Evolutionary conservation across 192 early-diverging fungal species (phyloP).

Genomic region (Backusella morwellensis): DNA sequence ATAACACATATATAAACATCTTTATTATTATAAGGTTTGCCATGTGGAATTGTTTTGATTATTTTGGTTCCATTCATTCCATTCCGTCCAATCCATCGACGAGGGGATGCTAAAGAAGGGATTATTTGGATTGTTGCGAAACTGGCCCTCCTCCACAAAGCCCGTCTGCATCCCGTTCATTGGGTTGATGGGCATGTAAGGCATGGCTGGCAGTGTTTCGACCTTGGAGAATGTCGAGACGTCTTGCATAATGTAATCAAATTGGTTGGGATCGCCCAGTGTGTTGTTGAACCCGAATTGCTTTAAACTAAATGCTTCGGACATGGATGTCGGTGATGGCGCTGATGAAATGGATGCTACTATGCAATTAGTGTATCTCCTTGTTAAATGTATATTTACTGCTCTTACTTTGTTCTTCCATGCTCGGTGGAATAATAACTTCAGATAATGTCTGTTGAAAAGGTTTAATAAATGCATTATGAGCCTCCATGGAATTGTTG

Average conservation of each 20-base stretch:
- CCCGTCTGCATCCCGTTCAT: neutral
- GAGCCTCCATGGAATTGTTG: neutral
- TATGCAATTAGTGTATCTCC: neutral
- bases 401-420: neutral
- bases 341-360: neutral
- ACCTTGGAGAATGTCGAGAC: constrained; percentile 11
- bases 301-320: constrained; percentile 31
- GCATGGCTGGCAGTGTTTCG: neutral
- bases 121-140: constrained; percentile 33
- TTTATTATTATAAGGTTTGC: neutral
- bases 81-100: constrained; percentile 35
- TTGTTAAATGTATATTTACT: neutral
- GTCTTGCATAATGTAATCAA: constrained; percentile 9
- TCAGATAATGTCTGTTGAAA: constrained; percentile 11
- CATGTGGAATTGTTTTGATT: constrained; percentile 16
- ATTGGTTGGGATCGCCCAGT: constrained; percentile 10
- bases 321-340: constrained; percentile 12
- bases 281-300: constrained; percentile 32
- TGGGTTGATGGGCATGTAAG: constrained; percentile 2
- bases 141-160: constrained; percentile 12
- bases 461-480: neutral
- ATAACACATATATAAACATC: neutral
- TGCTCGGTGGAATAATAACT: constrained; percentile 1
- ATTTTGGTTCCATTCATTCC: constrained; percentile 28
- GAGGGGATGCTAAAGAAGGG: constrained; percentile 32